A percentile compares a stretch with the other conserved stretches of the same genome.
Conservation (phyloP, 768 basidiomycete genomes). For the Cystofilobasidium capitatum region DNA sequence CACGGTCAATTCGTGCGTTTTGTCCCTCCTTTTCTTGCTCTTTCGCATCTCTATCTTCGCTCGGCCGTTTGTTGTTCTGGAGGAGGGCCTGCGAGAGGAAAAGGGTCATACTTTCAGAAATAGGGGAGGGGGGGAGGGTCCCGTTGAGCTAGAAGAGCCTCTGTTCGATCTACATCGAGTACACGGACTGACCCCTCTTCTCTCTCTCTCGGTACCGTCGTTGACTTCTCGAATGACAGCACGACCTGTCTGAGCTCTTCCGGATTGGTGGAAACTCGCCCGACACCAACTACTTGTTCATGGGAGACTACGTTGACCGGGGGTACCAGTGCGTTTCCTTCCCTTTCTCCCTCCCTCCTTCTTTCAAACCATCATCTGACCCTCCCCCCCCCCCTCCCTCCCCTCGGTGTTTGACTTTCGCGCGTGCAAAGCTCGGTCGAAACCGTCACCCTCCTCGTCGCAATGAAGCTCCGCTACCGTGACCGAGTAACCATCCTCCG, state of each 20-base stretch:
- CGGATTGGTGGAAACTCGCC: conserved; percentile 97
- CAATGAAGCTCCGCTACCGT: conserved; percentile 93
- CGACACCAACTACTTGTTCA: conserved; percentile 99
- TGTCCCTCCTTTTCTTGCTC: no score
- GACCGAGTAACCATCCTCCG: conserved; percentile 96
- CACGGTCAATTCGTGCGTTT: conserved; percentile 96
- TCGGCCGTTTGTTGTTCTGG: no score
- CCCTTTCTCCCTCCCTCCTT: background rate
- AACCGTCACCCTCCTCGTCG: conserved; percentile 93
- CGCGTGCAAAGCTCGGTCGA: conserved; percentile 59
- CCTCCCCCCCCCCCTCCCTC: conserved; percentile 15
- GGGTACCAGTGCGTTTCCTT: conserved; percentile 19
- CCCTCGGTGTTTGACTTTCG: conserved; percentile 19
- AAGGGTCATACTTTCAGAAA: no score
- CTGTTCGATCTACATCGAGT: no score
- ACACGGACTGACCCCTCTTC: no score
- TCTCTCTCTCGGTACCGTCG: background rate
- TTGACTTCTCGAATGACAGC: conserved; percentile 46
- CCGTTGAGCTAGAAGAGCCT: no score
- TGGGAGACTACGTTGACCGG: conserved; percentile 96
- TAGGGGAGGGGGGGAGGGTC: background rate
- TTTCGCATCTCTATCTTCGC: no score
- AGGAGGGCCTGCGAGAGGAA: no score
- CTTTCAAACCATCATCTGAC: background rate
- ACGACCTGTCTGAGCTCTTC: conserved; percentile 97